Evolutionary conservation across 2,329 filamentous ascomycete genomes (phyloP).

Genomic region (Neocucurbitaria cava): DNA sequence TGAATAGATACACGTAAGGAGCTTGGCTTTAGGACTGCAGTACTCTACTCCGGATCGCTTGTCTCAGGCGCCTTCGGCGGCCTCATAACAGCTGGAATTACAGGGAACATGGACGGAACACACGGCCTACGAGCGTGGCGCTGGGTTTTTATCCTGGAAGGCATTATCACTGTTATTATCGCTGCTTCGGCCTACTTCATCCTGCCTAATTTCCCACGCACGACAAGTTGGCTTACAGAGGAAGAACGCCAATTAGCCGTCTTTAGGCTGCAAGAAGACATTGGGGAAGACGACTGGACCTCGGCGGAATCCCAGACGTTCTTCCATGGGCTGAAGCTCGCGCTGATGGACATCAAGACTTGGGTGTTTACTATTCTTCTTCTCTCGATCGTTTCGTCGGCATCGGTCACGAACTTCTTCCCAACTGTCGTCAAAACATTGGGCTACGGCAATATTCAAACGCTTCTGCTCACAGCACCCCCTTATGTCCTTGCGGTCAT

Average conservation of each 20-base stretch:
- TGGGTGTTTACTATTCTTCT: constrained; percentile 50
- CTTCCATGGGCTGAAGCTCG: constrained; percentile 51
- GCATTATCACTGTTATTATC: constrained; percentile 67
- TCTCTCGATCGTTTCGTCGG: constrained; percentile 50
- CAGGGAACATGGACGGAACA: constrained; percentile 66
- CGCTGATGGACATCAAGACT: constrained; percentile 49
- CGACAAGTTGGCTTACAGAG: constrained; percentile 48
- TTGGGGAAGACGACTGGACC: constrained; percentile 51
- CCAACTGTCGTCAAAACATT: constrained; percentile 69
- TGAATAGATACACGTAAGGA: constrained; percentile 75
- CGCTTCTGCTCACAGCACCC: constrained; percentile 57
- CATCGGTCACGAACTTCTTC: constrained; percentile 60
- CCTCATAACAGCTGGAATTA: constrained; percentile 66
- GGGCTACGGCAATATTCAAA: constrained; percentile 62
- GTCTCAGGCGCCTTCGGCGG: constrained; percentile 77
- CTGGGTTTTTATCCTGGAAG: constrained; percentile 75
- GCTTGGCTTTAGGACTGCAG: constrained; percentile 68
- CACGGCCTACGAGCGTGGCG: constrained; percentile 68
- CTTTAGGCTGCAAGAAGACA: constrained; percentile 47
- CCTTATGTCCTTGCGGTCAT: constrained; percentile 60
- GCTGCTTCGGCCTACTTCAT: constrained; percentile 65
- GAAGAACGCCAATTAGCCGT: constrained; percentile 49
- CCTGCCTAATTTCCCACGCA: constrained; percentile 71
- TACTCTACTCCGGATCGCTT: constrained; percentile 72
- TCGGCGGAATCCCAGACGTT: constrained; percentile 45